A percentile compares a stretch with the other conserved stretches of the same genome.
Evolutionary conservation across 805 yeast genomes (phyloP).

Genomic region (Cyberlindnera japonica): DNA sequence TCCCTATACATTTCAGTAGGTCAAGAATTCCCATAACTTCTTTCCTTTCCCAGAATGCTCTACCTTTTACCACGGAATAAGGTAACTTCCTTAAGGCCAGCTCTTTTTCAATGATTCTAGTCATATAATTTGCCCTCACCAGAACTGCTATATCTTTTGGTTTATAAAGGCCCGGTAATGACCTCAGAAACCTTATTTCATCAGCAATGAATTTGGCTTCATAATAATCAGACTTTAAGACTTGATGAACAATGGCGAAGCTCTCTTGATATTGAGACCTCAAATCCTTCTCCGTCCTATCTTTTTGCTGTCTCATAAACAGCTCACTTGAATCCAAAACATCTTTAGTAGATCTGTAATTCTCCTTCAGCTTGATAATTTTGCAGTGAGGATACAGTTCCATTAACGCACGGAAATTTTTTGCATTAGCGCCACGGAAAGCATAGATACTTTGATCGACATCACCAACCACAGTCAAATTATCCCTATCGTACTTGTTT

Average conservation of each 20-base stretch:
- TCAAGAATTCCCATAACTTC: conserved; percentile 64
- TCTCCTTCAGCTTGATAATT: conserved; percentile 51
- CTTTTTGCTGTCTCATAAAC: conserved; percentile 58
- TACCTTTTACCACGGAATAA: conserved; percentile 65
- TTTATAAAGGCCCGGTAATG: conserved; percentile 42
- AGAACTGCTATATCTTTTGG: conserved; percentile 69
- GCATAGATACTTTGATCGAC: conserved; percentile 95
- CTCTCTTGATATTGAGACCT: conserved; percentile 42
- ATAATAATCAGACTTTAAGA: conserved; percentile 36
- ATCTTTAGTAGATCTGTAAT: conserved; percentile 74
- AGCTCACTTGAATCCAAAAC: conserved; percentile 63
- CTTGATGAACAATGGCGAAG: conserved; percentile 45
- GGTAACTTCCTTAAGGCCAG: conserved; percentile 56
- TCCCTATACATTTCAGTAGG: conserved; percentile 57
- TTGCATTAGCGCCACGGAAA: conserved; percentile 74
- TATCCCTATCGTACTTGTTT: conserved; percentile 39
- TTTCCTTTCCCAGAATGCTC: conserved; percentile 73
- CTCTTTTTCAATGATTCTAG: conserved; percentile 61
- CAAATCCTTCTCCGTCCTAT: conserved; percentile 42
- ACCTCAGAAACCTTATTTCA: conserved; percentile 47
- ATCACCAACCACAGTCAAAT: conserved; percentile 89
- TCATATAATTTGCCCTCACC: conserved; percentile 59
- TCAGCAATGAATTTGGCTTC: conserved; percentile 61
- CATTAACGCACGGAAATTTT: conserved; percentile 60
- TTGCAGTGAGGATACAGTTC: conserved; percentile 33